Conservation (phyloP, 768 basidiomycete genomes). For the Suillus subaureus region DNA sequence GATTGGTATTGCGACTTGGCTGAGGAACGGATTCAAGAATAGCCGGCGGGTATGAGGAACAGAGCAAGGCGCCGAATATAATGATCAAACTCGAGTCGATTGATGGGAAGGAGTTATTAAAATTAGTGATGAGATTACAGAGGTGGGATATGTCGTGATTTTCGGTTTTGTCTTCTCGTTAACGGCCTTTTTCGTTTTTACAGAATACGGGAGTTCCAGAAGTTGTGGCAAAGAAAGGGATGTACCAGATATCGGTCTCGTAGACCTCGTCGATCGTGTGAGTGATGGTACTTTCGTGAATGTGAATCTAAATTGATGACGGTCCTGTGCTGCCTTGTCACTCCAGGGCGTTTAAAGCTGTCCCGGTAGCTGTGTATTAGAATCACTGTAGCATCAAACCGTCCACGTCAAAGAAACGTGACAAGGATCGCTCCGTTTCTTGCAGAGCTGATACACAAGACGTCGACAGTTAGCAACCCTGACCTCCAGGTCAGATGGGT, state of each 20-base stretch:
- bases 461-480: too few relatives aligned
- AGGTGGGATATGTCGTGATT: constrained; percentile 44
- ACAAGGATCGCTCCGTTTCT: too few relatives aligned
- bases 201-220: constrained; percentile 69
- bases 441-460: too few relatives aligned
- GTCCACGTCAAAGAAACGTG: neutral
- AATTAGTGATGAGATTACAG: constrained; percentile 77
- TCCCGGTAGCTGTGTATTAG: neutral
- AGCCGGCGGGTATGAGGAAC: constrained; percentile 49
- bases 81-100: constrained; percentile 90
- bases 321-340: neutral
- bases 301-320: constrained; percentile 16
- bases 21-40: constrained; percentile 87
- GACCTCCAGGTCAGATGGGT: too few relatives aligned
- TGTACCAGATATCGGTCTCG: neutral
- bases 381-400: neutral
- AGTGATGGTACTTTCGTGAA: constrained; percentile 47
- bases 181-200: neutral
- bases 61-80: constrained; percentile 87
- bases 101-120: constrained; percentile 78
- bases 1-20: constrained; percentile 91
- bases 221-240: constrained; percentile 36
- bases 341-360: neutral
- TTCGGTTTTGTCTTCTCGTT: neutral
- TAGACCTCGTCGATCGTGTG: neutral